A percentile compares a stretch with the other conserved stretches of the same genome.
Evolutionary conservation across 2,329 filamentous ascomycete species (phyloP).

Genomic region (Sclerotinia sclerotiorum): DNA sequence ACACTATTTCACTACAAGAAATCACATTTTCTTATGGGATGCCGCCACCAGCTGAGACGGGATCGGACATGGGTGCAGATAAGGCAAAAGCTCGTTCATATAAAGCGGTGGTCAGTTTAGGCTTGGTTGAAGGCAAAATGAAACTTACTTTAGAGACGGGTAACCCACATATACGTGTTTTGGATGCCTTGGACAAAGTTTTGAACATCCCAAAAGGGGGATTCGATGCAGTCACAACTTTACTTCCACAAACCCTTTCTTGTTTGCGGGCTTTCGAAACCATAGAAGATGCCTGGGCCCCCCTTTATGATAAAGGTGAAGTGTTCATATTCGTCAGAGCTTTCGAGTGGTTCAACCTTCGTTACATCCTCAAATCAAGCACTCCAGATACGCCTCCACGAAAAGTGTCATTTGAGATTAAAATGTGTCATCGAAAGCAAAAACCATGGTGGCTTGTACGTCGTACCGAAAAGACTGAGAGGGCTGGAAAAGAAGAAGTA

Average conservation of each 20-base stretch:
- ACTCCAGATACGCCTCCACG: conserved; percentile 37
- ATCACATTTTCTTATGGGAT: conserved; percentile 68
- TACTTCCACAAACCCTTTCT: conserved; percentile 62
- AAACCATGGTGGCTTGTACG: conserved; percentile 42
- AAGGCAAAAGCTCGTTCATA: conserved; percentile 39
- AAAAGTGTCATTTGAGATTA: conserved; percentile 53
- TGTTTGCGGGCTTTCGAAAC: conserved; percentile 61
- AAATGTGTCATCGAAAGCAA: conserved; percentile 50
- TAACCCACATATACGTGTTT: conserved; percentile 67
- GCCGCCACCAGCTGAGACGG: conserved; percentile 28
- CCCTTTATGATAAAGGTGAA: conserved; percentile 45
- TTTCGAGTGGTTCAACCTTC: conserved; percentile 58
- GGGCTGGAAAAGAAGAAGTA: conserved; percentile 24
- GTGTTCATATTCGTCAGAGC: conserved; percentile 54
- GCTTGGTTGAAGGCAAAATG: conserved; percentile 49
- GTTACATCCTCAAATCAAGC: conserved; percentile 48
- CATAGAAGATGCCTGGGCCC: conserved; percentile 57
- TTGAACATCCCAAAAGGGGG: conserved; percentile 53
- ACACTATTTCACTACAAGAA: conserved; percentile 59
- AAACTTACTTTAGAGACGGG: conserved; percentile 58
- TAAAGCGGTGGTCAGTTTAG: conserved; percentile 60
- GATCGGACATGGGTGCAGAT: conserved; percentile 28
- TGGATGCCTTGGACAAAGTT: conserved; percentile 57
- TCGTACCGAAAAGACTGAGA: conserved; percentile 35
- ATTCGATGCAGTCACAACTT: conserved; percentile 53